Percentiles rank a stretch among this genome's conserved stretches.
These are phyloP conservation scores for Talaromyces sp. DNA, from an alignment of 2,329 filamentous ascomycete genomes.

Conservation along the genomic window DNA sequence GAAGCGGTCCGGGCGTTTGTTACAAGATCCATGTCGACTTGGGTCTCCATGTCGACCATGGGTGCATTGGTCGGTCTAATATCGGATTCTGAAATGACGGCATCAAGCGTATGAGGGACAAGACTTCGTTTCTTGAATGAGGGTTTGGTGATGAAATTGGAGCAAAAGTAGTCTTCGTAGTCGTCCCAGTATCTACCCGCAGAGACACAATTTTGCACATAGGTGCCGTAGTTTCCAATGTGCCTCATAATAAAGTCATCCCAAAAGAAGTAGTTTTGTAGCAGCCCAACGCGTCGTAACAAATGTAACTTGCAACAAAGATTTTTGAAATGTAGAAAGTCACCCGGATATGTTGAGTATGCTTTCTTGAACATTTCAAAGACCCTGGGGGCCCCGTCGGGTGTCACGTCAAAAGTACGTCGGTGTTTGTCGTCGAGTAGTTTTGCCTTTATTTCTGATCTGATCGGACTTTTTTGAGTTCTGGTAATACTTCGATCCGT, in stretches of 20 bases:
- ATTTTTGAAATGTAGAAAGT: slow-evolving; percentile 32
- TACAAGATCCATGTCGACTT: slow-evolving; percentile 1
- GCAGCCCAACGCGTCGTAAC: slow-evolving; percentile 22
- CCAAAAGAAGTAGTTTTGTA: slow-evolving; percentile 36
- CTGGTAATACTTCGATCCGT: neutral
- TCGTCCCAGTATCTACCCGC: slow-evolving; percentile 20
- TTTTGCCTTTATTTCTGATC: neutral
- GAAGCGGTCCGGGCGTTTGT: slow-evolving; percentile 1
- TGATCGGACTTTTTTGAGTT: neutral
- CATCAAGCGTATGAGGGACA: slow-evolving; percentile 24
- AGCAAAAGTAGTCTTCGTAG: slow-evolving; percentile 37
- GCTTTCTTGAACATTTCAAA: slow-evolving; percentile 33
- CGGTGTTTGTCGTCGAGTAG: slow-evolving; percentile 16
- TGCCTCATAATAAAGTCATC: slow-evolving; percentile 43
- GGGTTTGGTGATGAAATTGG: slow-evolving; percentile 23
- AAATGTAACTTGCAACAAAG: slow-evolving; percentile 32
- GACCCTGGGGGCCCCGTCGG: slow-evolving; percentile 19
- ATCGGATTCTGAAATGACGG: slow-evolving; percentile 21
- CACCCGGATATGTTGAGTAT: slow-evolving; percentile 36
- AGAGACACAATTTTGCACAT: slow-evolving; percentile 23
- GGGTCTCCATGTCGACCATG: neutral
- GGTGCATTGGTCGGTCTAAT: neutral
- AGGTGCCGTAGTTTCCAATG: slow-evolving; percentile 29
- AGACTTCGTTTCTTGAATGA: slow-evolving; percentile 32
- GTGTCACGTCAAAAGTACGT: neutral